Conservation (phyloP, 441 rosid genomes). For the Macaranga tanarius region DNA sequence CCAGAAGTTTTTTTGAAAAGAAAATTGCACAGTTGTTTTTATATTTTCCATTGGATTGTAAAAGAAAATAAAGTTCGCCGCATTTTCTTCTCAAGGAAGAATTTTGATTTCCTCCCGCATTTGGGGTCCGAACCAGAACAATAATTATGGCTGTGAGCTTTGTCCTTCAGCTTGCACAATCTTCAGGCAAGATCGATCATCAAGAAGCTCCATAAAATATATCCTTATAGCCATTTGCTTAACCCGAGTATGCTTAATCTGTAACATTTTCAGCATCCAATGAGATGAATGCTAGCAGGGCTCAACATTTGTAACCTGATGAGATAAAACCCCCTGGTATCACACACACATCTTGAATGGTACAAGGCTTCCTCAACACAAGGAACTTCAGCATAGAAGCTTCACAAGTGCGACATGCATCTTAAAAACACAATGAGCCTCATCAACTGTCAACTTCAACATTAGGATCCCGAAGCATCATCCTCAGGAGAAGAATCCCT, state of each 20-base stretch:
- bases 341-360: neutral
- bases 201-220: slow-evolving; percentile 7
- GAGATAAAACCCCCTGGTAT: neutral
- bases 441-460: slow-evolving; percentile 9
- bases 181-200: neutral
- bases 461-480: slow-evolving; percentile 44
- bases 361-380: neutral
- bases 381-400: slow-evolving; percentile 10
- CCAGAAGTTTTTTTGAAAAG: neutral
- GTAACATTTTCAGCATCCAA: neutral
- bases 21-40: neutral
- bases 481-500: slow-evolving; percentile 68
- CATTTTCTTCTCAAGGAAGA: neutral
- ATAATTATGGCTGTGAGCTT: neutral
- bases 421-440: neutral
- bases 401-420: slow-evolving; percentile 4
- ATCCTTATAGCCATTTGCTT: slow-evolving; percentile 7
- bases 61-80: neutral
- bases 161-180: neutral
- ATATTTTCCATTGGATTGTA: neutral
- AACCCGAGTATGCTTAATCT: slow-evolving; percentile 8
- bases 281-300: slow-evolving; percentile 1
- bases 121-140: slow-evolving; percentile 9
- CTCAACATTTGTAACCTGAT: neutral
- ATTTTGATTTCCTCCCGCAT: neutral